A percentile compares a stretch with the other conserved stretches of the same genome.
Evolutionary conservation across 148 eudicot species (phyloP).

Genomic region (Selenicereus undatus): DNA sequence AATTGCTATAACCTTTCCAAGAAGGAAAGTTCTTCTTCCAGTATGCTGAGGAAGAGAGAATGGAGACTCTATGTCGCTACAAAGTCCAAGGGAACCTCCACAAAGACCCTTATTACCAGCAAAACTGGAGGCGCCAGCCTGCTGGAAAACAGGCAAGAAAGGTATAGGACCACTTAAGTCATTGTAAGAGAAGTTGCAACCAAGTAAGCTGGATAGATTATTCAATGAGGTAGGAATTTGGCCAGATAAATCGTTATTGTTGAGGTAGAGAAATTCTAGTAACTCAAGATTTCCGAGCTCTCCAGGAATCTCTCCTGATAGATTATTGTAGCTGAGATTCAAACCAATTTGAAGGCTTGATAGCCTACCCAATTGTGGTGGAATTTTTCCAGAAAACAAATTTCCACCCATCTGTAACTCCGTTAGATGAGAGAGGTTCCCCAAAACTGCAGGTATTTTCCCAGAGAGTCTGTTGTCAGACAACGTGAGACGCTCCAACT

Average conservation of each 20-base stretch:
- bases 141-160: slow-evolving; percentile 46
- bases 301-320: slow-evolving; percentile 62
- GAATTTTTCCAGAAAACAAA: slow-evolving; percentile 64
- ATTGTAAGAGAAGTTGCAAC: slow-evolving; percentile 74
- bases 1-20: slow-evolving; percentile 48
- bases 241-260: slow-evolving; percentile 71
- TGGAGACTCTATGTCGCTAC: slow-evolving; percentile 17
- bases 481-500: slow-evolving; percentile 73
- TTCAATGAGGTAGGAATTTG: slow-evolving; percentile 65
- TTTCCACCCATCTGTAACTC: slow-evolving; percentile 94
- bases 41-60: slow-evolving; percentile 22
- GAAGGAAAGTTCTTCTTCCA: slow-evolving; percentile 33
- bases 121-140: slow-evolving; percentile 54
- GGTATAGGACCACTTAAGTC: slow-evolving; percentile 69
- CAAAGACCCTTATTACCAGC: slow-evolving; percentile 64
- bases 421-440: slow-evolving; percentile 53
- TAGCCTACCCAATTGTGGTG: slow-evolving; percentile 58
- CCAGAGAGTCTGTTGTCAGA: slow-evolving; percentile 74
- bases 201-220: slow-evolving; percentile 57
- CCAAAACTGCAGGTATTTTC: slow-evolving; percentile 52
- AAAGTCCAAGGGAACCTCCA: slow-evolving; percentile 29
- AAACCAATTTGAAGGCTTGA: slow-evolving; percentile 72
- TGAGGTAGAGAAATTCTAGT: slow-evolving; percentile 64
- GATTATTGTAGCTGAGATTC: slow-evolving; percentile 70
- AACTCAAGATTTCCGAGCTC: slow-evolving; percentile 71